Percentiles rank a stretch among this genome's conserved stretches.
Conservation (phyloP, 2,329 filamentous ascomycete species). For the Ploettnerulaceae sp. region DNA sequence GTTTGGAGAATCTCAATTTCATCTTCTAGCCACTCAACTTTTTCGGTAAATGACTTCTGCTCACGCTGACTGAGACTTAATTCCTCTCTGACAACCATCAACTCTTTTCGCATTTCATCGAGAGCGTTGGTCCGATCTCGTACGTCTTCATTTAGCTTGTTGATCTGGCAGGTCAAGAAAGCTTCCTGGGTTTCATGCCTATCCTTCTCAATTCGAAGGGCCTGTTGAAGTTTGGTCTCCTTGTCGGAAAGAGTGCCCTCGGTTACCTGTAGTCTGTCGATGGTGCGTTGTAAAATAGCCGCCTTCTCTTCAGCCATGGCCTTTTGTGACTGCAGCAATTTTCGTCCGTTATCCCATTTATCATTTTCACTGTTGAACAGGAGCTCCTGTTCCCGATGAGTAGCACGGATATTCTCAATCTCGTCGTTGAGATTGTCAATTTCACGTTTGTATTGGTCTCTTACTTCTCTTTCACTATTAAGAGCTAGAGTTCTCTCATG, state of each 20-base stretch:
- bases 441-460: constrained; percentile 49
- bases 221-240: constrained; percentile 62
- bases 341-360: constrained; percentile 65
- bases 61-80: constrained; percentile 63
- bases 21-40: constrained; percentile 64
- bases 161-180: constrained; percentile 65
- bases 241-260: constrained; percentile 64
- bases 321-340: constrained; percentile 60
- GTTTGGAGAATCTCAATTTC: constrained; percentile 69
- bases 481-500: constrained; percentile 36
- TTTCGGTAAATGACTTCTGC: constrained; percentile 57
- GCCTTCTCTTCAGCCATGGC: constrained; percentile 64
- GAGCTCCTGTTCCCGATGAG: constrained; percentile 65
- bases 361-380: constrained; percentile 67
- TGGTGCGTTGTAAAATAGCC: constrained; percentile 61
- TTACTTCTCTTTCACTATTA: constrained; percentile 57
- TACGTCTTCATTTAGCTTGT: constrained; percentile 67
- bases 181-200: constrained; percentile 69
- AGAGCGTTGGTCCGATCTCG: constrained; percentile 60
- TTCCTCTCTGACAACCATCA: constrained; percentile 63
- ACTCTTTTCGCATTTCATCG: constrained; percentile 60
- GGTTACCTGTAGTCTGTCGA: constrained; percentile 63
- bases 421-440: constrained; percentile 48
- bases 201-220: constrained; percentile 64
- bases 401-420: constrained; percentile 48